phyloP scores from a whole-genome alignment of 2,329 filamentous ascomycete genomes.

The Fusarium penzigii region DNA sequence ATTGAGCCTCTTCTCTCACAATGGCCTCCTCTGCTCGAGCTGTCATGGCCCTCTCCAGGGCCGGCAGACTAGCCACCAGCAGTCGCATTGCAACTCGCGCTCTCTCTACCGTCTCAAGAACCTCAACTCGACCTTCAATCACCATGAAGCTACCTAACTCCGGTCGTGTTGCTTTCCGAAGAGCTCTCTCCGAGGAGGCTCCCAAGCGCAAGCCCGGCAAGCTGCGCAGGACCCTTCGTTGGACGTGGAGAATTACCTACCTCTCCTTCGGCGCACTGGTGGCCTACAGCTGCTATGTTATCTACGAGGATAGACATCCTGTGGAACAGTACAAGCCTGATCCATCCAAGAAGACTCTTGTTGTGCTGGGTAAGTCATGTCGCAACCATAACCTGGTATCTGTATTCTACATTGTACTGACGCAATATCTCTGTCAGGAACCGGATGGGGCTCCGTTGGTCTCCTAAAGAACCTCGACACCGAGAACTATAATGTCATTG shows the following conservation, averaged over 20 bases:
- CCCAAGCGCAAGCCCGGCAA: constrained; percentile 53
- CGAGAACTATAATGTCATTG: constrained; percentile 97
- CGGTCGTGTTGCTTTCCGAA: constrained; percentile 43
- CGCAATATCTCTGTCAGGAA: constrained; percentile 58
- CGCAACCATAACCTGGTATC: constrained; percentile 1
- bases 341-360: constrained; percentile 92
- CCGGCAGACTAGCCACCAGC: constrained; percentile 31
- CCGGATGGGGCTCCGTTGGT: constrained; percentile 93
- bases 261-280: constrained; percentile 69
- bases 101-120: constrained; percentile 35
- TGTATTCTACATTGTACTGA: constrained; percentile 22
- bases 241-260: constrained; percentile 82
- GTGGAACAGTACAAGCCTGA: constrained; percentile 77
- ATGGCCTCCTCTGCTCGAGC: constrained; percentile 51
- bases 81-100: constrained; percentile 34
- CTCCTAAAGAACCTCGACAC: constrained; percentile 98
- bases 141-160: constrained; percentile 37
- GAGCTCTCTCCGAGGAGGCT: constrained; percentile 53
- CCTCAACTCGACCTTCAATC: constrained; percentile 33
- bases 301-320: constrained; percentile 82
- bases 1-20: constrained; percentile 29
- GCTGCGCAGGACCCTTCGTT: constrained; percentile 70
- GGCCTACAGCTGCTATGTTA: constrained; percentile 74
- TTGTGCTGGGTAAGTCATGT: constrained; percentile 75
- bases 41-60: constrained; percentile 38